Base-by-base conservation (phyloP, 352 stramenopile genomes). In the Phytopythium ostracodes region DNA sequence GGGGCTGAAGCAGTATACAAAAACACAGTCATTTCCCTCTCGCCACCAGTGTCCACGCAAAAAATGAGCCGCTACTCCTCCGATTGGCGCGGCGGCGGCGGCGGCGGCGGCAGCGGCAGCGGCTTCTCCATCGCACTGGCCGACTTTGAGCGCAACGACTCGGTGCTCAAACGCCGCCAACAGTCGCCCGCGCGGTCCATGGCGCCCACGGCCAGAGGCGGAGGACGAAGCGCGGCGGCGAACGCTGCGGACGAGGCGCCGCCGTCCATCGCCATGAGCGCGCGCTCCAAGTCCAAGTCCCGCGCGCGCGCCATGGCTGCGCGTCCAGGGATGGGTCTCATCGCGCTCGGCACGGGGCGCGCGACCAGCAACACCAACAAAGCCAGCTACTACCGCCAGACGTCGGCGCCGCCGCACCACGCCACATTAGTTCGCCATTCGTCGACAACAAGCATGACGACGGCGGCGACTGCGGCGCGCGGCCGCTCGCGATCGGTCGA, bases 241-340 rank as follows among this genome's bases (percentile, higher is more conserved):
- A 18, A n/a, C 22, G 25, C 25, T 25, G 47, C 47, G 25, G 27
- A 38, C 5, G 25, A 54, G 5, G 25, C 25, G 14, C 25, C 35
- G n/a, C 33, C 49, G 9, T 56, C 69, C 25, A 73, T 78, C 33
- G 54, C 59, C 35, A 73, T 80, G 46, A 77, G 79, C 52, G 67
- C 67, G 43, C 76, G 77, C 15, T 88, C 79, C 62, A 88, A 88
- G 54, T 88, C 81, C 67, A 88, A 88, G 67, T 85, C 79, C 0
- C 75, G 70, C 33, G 68, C 67, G 5, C 70, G 66, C 14, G 63
- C 62, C 27, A 46, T 67, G 46, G 54, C 71, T 27, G 47, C 53
- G 10, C 68, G 50, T 46, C 76, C 71, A 27, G 62, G 66, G 12
- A 73, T 86, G 47, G 60, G 87, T 46, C 79, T 90, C 36, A 73